Evolutionary conservation across 768 basidiomycete species (phyloP).

Genomic region (Lactarius trivialis): DNA sequence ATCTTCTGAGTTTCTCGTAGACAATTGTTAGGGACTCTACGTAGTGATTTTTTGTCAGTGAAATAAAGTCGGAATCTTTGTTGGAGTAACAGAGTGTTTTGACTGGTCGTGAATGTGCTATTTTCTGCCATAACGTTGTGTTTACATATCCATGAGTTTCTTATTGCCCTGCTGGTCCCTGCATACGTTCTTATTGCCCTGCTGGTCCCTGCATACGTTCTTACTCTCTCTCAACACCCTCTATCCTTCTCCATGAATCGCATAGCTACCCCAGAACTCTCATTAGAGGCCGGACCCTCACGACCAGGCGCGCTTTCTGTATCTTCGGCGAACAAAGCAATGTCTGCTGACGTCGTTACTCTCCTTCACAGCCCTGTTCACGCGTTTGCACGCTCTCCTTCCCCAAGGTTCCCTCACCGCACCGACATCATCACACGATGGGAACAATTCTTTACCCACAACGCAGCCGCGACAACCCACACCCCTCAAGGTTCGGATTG

Average conservation of each 20-base stretch:
- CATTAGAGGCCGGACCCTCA: constrained; percentile 13
- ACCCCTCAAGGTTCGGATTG: constrained; percentile 58
- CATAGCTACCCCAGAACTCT: background rate
- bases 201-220: background rate
- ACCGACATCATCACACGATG: constrained; percentile 24
- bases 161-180: background rate
- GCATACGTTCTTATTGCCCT: background rate
- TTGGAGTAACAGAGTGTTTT: background rate
- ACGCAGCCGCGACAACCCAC: constrained; percentile 28
- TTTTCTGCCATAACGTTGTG: background rate
- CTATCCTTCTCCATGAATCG: background rate
- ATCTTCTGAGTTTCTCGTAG: constrained; percentile 35
- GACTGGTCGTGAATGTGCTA: background rate
- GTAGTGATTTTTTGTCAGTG: background rate
- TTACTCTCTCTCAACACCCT: background rate
- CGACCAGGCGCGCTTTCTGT: constrained; percentile 16
- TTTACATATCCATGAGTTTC: constrained; percentile 13
- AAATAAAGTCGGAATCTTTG: background rate
- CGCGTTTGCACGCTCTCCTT: constrained; percentile 48
- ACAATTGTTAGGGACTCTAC: background rate
- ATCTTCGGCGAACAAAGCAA: background rate
- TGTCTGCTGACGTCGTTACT: constrained; percentile 1
- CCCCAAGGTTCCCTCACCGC: constrained; percentile 29
- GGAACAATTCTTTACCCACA: constrained; percentile 25
- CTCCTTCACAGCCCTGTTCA: constrained; percentile 30